phyloP scores from a whole-genome alignment of 441 rosid genomes.

The Populus hybrid region DNA sequence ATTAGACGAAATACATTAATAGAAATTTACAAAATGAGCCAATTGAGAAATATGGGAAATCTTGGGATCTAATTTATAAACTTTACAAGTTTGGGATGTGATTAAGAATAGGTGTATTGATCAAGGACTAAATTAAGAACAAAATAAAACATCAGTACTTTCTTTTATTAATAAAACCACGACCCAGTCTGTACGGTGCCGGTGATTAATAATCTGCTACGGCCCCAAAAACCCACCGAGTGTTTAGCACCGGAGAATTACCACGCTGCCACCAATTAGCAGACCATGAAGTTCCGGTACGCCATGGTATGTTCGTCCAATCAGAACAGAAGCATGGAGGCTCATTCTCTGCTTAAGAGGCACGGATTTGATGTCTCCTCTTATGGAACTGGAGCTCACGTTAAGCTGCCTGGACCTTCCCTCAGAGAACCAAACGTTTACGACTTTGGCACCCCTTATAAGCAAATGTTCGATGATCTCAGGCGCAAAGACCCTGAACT shows the following conservation, averaged over 20 bases:
- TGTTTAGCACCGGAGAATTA: neutral
- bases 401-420: slow-evolving; percentile 94
- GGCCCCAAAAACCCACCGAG: neutral
- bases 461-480: slow-evolving; percentile 89
- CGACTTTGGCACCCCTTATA: slow-evolving; percentile 92
- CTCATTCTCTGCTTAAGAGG: slow-evolving; percentile 71
- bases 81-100: too few species aligned
- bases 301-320: slow-evolving; percentile 97
- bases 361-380: slow-evolving; percentile 86
- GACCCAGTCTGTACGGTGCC: neutral
- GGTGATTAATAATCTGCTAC: neutral
- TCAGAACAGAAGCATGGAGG: slow-evolving; percentile 98
- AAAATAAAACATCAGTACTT: too few species aligned
- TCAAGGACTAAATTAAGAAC: too few species aligned
- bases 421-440: slow-evolving; percentile 88
- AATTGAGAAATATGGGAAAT: too few species aligned
- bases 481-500: slow-evolving; percentile 92
- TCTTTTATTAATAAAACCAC: too few species aligned
- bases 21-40: too few species aligned
- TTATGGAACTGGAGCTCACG: slow-evolving; percentile 90
- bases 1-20: too few species aligned
- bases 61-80: too few species aligned
- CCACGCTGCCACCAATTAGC: neutral
- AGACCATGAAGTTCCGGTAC: slow-evolving; percentile 56
- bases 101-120: too few species aligned